A percentile compares a stretch with the other conserved stretches of the same genome.
Evolutionary conservation across 2,329 filamentous ascomycete genomes (phyloP).

Genomic region (Periconia macrospinosa): DNA sequence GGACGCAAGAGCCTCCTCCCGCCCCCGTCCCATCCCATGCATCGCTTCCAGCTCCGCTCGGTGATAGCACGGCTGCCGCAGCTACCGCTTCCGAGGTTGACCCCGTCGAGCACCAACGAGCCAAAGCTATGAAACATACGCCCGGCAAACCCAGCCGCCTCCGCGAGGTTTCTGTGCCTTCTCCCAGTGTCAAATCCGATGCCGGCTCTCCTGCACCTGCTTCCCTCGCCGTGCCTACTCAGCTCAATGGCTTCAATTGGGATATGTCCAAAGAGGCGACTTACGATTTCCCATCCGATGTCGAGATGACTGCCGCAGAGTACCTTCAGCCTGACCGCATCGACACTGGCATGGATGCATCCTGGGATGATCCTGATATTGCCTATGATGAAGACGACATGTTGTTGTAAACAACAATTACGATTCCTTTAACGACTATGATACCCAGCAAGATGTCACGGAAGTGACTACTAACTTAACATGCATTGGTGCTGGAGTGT

Average conservation of each 20-base stretch:
- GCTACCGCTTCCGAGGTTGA: conserved; percentile 12
- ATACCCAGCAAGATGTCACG: no score
- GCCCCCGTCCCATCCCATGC: conserved; percentile 39
- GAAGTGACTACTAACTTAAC: no score
- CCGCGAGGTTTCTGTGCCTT: conserved; percentile 34
- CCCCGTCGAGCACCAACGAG: conserved; percentile 31
- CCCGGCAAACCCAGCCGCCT: conserved; percentile 39
- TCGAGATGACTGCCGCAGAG: background rate
- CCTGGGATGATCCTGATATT: background rate
- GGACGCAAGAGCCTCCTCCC: conserved; percentile 40
- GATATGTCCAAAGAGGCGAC: background rate
- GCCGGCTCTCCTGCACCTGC: conserved; percentile 4
- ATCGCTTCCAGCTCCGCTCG: conserved; percentile 24
- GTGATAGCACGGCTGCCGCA: conserved; percentile 4
- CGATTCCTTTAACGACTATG: no score
- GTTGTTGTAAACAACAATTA: no score
- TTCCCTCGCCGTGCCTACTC: no score
- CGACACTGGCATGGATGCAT: background rate
- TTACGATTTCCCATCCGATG: background rate
- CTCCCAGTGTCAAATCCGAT: conserved; percentile 32
- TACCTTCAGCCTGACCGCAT: background rate
- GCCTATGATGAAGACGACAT: background rate
- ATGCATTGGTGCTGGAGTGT: no score
- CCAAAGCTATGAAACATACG: conserved; percentile 35
- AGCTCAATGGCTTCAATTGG: no score